These are phyloP conservation scores for Nemania serpens DNA, from an alignment of 2,329 filamentous ascomycete genomes.

Conservation along the genomic window DNA sequence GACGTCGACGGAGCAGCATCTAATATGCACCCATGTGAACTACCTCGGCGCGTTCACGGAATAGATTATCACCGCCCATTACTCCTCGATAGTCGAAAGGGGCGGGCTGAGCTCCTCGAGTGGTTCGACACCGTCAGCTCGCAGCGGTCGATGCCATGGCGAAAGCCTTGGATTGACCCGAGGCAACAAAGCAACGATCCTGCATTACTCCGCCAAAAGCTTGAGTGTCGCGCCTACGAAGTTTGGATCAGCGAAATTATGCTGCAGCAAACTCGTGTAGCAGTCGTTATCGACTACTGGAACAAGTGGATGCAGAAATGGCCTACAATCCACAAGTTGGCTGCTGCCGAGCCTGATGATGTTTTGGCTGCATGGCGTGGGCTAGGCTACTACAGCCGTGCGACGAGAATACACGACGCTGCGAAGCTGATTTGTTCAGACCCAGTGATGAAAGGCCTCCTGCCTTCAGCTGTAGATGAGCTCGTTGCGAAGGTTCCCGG, in stretches of 20 bases:
- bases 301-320: slow-evolving; percentile 64
- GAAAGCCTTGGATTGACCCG: slow-evolving; percentile 61
- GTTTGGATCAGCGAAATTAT: slow-evolving; percentile 72
- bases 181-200: slow-evolving; percentile 28
- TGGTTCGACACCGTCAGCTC: slow-evolving; percentile 58
- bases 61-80: slow-evolving; percentile 56
- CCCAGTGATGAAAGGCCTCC: slow-evolving; percentile 48
- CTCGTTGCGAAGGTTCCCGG: slow-evolving; percentile 60
- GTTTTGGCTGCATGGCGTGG: slow-evolving; percentile 65
- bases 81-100: slow-evolving; percentile 47
- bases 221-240: slow-evolving; percentile 64
- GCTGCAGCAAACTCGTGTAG: slow-evolving; percentile 69
- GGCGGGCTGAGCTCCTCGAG: slow-evolving; percentile 48
- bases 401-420: slow-evolving; percentile 62
- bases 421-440: slow-evolving; percentile 56
- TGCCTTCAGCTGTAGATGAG: slow-evolving; percentile 53
- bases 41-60: slow-evolving; percentile 43
- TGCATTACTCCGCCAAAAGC: slow-evolving; percentile 45
- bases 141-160: slow-evolving; percentile 62
- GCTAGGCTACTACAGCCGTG: slow-evolving; percentile 68
- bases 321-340: slow-evolving; percentile 62
- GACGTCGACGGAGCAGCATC: background rate
- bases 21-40: slow-evolving; percentile 25
- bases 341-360: slow-evolving; percentile 57
- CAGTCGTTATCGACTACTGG: slow-evolving; percentile 67